Conservation (phyloP, 2,329 filamentous ascomycete species). For the Aspergillus sp. region DNA sequence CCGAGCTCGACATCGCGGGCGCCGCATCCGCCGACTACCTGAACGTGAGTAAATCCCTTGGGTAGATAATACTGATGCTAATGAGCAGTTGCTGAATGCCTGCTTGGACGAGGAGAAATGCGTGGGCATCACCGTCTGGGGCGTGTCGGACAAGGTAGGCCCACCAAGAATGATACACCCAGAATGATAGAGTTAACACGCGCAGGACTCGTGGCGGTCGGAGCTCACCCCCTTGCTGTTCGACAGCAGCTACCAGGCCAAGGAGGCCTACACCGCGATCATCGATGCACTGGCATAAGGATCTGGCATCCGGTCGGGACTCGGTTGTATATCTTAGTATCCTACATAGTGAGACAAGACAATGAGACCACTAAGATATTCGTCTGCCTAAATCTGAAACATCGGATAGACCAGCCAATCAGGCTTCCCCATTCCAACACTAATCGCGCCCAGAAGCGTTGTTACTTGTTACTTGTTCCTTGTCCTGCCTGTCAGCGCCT, state of each 20-base stretch:
- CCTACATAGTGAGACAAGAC: not conserved
- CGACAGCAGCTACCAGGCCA: conserved; percentile 41
- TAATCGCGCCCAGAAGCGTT: too few species aligned
- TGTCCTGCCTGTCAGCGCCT: too few species aligned
- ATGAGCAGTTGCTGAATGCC: conserved; percentile 46
- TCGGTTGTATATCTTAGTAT: too few species aligned
- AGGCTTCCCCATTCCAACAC: too few species aligned
- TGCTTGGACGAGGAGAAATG: conserved; percentile 61
- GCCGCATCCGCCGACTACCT: conserved; percentile 59
- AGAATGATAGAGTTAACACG: too few species aligned
- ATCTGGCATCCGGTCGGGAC: too few species aligned
- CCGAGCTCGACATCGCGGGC: conserved; percentile 66
- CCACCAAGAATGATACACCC: too few species aligned
- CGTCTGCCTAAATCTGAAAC: too few species aligned
- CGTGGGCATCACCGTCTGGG: conserved; percentile 66
- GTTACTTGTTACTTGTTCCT: too few species aligned
- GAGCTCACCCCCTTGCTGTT: conserved; percentile 42
- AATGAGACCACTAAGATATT: too few species aligned
- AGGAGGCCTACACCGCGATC: conserved; percentile 40
- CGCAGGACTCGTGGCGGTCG: conserved; percentile 42
- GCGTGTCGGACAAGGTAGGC: conserved; percentile 39
- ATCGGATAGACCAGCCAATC: too few species aligned
- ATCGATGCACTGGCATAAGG: conserved; percentile 6
- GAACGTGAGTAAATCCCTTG: conserved; percentile 33
- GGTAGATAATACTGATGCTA: conserved; percentile 6